Conservation (phyloP, 345 rosid species). For the Arabis alpina region DNA sequence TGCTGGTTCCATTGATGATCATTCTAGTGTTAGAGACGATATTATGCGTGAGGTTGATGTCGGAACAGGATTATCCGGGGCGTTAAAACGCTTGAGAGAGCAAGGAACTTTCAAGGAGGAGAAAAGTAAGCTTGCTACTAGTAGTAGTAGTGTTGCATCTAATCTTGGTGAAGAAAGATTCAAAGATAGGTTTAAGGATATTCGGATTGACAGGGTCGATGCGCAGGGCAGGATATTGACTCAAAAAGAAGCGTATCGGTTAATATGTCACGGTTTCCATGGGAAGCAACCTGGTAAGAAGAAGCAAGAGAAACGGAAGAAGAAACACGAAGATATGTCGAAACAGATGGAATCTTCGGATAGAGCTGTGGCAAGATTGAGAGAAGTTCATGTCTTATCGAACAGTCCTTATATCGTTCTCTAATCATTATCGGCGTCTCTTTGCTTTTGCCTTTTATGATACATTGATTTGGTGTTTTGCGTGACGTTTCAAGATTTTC, state of each 20-base stretch:
- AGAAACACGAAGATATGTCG: slow-evolving; percentile 7
- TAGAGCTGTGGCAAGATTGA: slow-evolving; percentile 30
- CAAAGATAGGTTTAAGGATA: slow-evolving; percentile 22
- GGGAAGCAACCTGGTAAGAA: slow-evolving; percentile 36
- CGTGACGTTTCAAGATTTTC: neutral
- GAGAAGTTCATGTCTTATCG: slow-evolving; percentile 18
- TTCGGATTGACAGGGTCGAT: slow-evolving; percentile 26
- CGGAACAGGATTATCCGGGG: slow-evolving; percentile 31
- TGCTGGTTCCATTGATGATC: slow-evolving; percentile 2
- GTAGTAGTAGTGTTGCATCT: neutral
- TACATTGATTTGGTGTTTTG: slow-evolving; percentile 18
- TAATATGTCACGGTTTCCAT: slow-evolving; percentile 28
- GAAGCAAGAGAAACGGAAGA: slow-evolving; percentile 32
- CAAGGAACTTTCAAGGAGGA: slow-evolving; percentile 32
- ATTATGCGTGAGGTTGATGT: slow-evolving; percentile 33
- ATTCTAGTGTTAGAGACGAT: slow-evolving; percentile 7
- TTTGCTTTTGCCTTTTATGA: neutral
- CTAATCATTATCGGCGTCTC: neutral
- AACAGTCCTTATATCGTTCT: slow-evolving; percentile 33
- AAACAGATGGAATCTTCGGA: slow-evolving; percentile 25
- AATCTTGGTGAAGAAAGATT: slow-evolving; percentile 24
- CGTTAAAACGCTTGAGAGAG: slow-evolving; percentile 23
- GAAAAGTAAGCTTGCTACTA: neutral
- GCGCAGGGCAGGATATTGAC: slow-evolving; percentile 30
- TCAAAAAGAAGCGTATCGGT: slow-evolving; percentile 19